Evolutionary conservation across 1,284 basidiomycete genomes (phyloP), one percentile per base, ranked within the genome.

Genomic region (Sporisorium scitamineum): DNA sequence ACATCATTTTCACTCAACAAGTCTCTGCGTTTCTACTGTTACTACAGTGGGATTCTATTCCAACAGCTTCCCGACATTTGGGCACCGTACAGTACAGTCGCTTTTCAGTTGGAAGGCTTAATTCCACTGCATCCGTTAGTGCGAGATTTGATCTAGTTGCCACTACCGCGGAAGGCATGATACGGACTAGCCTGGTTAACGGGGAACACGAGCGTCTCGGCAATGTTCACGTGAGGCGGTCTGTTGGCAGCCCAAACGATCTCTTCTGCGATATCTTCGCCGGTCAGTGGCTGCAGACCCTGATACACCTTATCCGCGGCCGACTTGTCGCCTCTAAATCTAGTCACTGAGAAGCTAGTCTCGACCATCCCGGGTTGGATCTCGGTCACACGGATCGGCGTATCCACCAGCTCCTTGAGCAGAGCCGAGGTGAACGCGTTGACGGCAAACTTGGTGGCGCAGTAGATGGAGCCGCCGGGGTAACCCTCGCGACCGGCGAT

Each of bases 161-260:
- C 59, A 20, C n/a, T n/a, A n/a, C 74, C 74, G 7, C 74, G 54
- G 66, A 39, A 76, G 6, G 74, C 68, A 56, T 83, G 81, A 61
- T 78, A 83, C 9, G 81, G 80, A 37, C 74, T 70, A 24, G 82
- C 82, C 70, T 84, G 82, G 56, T 83, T 80, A 6, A 79, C 78
- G 6, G 82, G 82, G 64, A 84, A 74, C 20, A 84, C 66, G 31
- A 81, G 58, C 39, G 59, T 70, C 59, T 76, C 68, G 29, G 85
- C 84, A 34, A 85, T 64, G 47, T 86, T 84, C 52, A 86, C 85
- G 57, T 85, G 84, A 13, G 79, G 42, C 31, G 83, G 82, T 45
- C 95, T 91, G 14, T 92, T 89, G 20, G 95, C 94, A 20, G 91
- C 91, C 94, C 94, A 99, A 13, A 97, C 94, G 81, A 99, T 96